Evolutionary conservation across 2,329 filamentous ascomycete species (phyloP).

Genomic region (Parascedosporium putredinis): DNA sequence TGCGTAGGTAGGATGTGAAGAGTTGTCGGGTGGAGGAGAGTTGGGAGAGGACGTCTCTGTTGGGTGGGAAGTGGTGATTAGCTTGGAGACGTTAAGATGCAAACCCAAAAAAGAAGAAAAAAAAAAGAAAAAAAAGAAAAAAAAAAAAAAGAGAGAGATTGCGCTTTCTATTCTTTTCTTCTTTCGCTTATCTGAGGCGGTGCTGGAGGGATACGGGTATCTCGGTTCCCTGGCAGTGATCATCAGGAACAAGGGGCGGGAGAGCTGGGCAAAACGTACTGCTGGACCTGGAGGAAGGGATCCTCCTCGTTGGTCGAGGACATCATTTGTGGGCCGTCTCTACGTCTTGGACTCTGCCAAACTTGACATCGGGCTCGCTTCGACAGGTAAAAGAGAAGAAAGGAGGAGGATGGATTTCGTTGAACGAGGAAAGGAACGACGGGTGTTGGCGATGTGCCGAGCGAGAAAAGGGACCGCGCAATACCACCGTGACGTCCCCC

Average conservation of each 20-base stretch:
- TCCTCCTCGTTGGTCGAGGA: conserved; percentile 58
- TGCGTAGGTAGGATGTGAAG: conserved; percentile 91
- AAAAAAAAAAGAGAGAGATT: too few relatives aligned
- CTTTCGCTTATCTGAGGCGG: too few relatives aligned
- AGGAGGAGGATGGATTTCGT: too few relatives aligned
- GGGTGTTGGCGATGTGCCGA: too few relatives aligned
- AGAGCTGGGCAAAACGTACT: conserved; percentile 32
- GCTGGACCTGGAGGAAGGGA: conserved; percentile 62
- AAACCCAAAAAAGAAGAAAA: too few relatives aligned
- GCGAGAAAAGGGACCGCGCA: too few relatives aligned
- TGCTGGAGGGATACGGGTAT: not conserved
- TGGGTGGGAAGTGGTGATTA: conserved; percentile 9
- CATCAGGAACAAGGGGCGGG: conserved; percentile 4
- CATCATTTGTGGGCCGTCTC: conserved; percentile 44
- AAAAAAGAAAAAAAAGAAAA: too few relatives aligned
- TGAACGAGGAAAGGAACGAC: too few relatives aligned
- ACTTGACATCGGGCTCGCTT: not conserved
- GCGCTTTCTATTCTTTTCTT: too few relatives aligned
- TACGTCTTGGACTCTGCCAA: not conserved
- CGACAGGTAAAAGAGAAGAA: not conserved
- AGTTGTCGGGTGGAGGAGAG: conserved; percentile 73
- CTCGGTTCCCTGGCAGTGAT: not conserved
- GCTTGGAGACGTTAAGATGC: conserved; percentile 7
- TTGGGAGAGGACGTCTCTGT: conserved; percentile 77
- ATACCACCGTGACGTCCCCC: not conserved